Evolutionary conservation across 345 rosid species (phyloP), one percentile per base, ranked within the genome.

Genomic region (Theobroma cacao): DNA sequence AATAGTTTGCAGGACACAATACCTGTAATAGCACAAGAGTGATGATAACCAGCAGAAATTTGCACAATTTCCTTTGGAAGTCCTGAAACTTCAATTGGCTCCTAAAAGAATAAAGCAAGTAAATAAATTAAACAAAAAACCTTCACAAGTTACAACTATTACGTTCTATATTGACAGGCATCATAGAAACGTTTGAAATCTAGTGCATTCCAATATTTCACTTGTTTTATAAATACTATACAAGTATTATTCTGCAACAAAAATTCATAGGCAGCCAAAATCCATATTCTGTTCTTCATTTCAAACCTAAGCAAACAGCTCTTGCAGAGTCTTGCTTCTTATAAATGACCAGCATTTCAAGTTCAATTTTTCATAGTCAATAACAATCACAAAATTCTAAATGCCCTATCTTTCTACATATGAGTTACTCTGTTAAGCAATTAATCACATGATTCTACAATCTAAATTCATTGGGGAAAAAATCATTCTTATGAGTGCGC

Each of bases 11-110:
- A 43, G 8, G 63, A 10, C 47, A 45, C 60, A 68, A 65, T 78
- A 93, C 99, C 98, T 82, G 99, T 90, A 75, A 95, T 82, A 68
- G 99, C 99, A 83, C 93, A 88, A 71, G 99, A 95, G 83, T 95
- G 98, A 85, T 89, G 55, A 80, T 91, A 93, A 77, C 99, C 99
- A 65, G 99, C 94, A 82, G 97, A 82, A 75, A 95, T 86, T 67
- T 89, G 91, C 72, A 80, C 76, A 82, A 91, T 77, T 63, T 90
- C 94, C 81, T 95, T 88, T 31, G 83, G 72, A 38, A 93, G 63
- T 77, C 94, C 92, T 76, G 80, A 81, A 74, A 95, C 94, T 86
- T 88, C 88, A 76, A 88, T 80, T 56, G 99, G 99, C 80, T 85
- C 95, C 98, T 95, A 85, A 76, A 83, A 82, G 45, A 74, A 48